Base-by-base conservation (phyloP, 176 grass and related monocot genomes). In the Sorghum bicolor region DNA sequence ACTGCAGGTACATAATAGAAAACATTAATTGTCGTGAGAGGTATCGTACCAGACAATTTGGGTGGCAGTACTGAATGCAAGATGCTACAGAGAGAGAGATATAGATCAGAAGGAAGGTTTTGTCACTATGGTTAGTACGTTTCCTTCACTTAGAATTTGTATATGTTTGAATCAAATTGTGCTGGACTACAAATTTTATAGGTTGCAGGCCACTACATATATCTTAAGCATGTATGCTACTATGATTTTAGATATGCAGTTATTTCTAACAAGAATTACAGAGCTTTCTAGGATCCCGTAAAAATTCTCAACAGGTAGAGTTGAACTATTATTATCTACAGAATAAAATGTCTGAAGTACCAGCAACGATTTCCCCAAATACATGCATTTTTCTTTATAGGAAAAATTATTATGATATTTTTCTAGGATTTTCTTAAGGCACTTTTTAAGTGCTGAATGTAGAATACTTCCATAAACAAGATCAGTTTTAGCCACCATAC, bases 1-100 rank as follows among this genome's bases (percentile, higher is more conserved):
- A 67, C n/a, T 79, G 68, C 88, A 87, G 80, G 68, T 74, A 87
- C 60, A 74, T 79, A 89, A 79, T 79, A 74, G 53, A 10, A 28
- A 67, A 78, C 31, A 79, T 62, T 62, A 37, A 58, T 74, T 86
- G 19, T 41, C 22, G 2, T n/a, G 17, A 29, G 82, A 74, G 5
- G 4, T 61, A 60, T 13, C 29, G 13, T 83, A 78, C 32, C 12
- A 17, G 73, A 71, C 19, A 82, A 78, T 48, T 67, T 72, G 28
- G 20, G 45, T 58, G 31, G 37, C 48, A 34, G 40, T 34, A 53
- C 8, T 33, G 8, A 25, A 61, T 19, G 25, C 8, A 28, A 44
- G 48, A 44, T 47, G 22, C 29, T 57, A 72, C 6, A 68, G 11
- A 2, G 6, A 75, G 8, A 30, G 15, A 58, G 41, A 57, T 82